phyloP scores from a whole-genome alignment of 2,329 filamentous ascomycete species.

The Neurospora sp. region DNA sequence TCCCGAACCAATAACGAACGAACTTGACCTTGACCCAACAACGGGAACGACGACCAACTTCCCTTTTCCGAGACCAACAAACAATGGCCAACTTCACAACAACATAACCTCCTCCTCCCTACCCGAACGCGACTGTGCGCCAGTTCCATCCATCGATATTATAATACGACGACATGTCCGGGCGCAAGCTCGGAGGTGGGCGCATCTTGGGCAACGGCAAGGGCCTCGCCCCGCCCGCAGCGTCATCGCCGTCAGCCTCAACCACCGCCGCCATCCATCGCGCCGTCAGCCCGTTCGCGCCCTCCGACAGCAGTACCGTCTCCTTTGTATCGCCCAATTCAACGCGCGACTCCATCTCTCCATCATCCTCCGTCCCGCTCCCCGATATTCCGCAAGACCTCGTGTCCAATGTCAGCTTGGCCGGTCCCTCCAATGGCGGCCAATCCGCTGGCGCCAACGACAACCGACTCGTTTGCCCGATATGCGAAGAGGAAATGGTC shows the following conservation, averaged over 20 bases:
- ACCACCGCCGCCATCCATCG: conserved; percentile 26
- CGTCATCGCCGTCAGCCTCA: conserved; percentile 13
- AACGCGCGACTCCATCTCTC: conserved; percentile 38
- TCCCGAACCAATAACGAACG: background rate
- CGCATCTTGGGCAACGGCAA: conserved; percentile 82
- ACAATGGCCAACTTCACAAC: background rate
- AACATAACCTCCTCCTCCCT: background rate
- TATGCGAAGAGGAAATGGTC: conserved; percentile 98
- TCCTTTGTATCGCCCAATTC: conserved; percentile 64
- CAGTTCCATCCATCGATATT: background rate
- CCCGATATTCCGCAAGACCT: conserved; percentile 69
- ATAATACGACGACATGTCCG: conserved; percentile 50
- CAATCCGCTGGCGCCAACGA: conserved; percentile 22
- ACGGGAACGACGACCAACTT: background rate
- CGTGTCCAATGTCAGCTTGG: conserved; percentile 67
- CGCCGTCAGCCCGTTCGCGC: conserved; percentile 40
- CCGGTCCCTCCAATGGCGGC: conserved; percentile 42
- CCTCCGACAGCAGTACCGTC: conserved; percentile 57
- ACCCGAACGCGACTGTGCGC: background rate
- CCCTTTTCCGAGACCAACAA: background rate
- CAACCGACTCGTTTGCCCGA: conserved; percentile 79
- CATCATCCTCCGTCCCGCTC: conserved; percentile 50
- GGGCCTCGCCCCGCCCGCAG: conserved; percentile 59
- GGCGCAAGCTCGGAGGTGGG: conserved; percentile 82
- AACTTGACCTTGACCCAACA: background rate